Evolutionary conservation across 331 rosid genomes (phyloP), one percentile per base, ranked within the genome.

Genomic region (Cucumis variabilis): DNA sequence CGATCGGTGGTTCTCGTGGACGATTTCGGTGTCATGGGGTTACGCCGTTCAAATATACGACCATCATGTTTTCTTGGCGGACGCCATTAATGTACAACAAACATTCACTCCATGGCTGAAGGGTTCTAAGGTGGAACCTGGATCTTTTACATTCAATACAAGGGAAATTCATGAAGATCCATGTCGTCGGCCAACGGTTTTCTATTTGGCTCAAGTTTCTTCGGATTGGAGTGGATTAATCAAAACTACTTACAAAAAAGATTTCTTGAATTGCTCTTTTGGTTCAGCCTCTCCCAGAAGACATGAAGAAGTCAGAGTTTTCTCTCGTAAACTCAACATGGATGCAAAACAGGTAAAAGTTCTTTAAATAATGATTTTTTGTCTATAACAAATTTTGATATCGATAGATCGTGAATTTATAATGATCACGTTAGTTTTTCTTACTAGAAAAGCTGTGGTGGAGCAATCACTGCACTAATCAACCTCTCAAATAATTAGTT

Each of bases 11-110:
- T 94, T 90, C 86, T 89, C 93, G 11, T 95, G 98, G 98, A 97
- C 99, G 24, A 82, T 97, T 68, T 89, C 92, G 2, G 98, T 97
- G 53, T 94, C 99, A n/a, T 95, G 99, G 99, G 98, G 99, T 23
- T 97, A 93, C 20, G 95, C 99, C n/a, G 96, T 97, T 90, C 98
- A 94, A 76, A 89, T 97, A 60, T 90, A 90, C 62, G 92, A 90
- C 0, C 86, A 86, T 60, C 94, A 91, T 28, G 51, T 92, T 77
- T 74, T 72, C 83, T 88, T 95, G 85, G 92, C 94, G 1, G 96
- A 94, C 24, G 93, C 86, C 84, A 90, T 93, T 7, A 89, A 86
- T 0, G 95, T 90, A 46, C 94, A 91, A 73, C 91, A 89, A 88
- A 97, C 98, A 77, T 97, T 97, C 90, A 87, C 28, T 85, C 97